Evolutionary conservation across 164 flowering plant species (phyloP).

Genomic region (Umbilicus rupestris): DNA sequence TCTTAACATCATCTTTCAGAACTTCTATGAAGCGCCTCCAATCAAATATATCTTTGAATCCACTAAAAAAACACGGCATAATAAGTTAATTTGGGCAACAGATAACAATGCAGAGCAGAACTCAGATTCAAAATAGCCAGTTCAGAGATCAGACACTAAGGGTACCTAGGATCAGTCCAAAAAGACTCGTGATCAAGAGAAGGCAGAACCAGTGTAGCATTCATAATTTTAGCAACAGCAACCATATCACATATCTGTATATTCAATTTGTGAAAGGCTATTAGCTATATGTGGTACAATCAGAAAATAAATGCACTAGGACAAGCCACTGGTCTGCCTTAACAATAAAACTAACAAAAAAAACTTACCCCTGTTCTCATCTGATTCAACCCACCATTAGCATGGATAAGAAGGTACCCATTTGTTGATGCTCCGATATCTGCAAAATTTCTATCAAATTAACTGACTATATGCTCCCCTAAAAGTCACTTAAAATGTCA

Average conservation of each 20-base stretch:
- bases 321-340: not conserved
- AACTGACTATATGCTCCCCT: not conserved
- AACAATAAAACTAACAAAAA: constrained; percentile 11
- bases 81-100: not conserved
- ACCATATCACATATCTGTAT: constrained; percentile 58
- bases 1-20: constrained; percentile 25
- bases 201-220: constrained; percentile 41
- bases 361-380: constrained; percentile 39
- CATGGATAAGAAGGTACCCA: constrained; percentile 30
- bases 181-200: constrained; percentile 35
- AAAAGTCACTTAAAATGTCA: not conserved
- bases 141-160: not conserved
- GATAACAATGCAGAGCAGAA: not conserved
- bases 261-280: not conserved
- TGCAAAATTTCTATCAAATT: not conserved
- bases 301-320: constrained; percentile 7
- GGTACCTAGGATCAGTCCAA: constrained; percentile 58
- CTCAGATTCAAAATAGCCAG: not conserved
- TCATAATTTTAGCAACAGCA: constrained; percentile 41
- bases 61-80: constrained; percentile 23
- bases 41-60: constrained; percentile 43
- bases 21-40: constrained; percentile 28
- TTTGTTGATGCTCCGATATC: constrained; percentile 18
- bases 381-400: constrained; percentile 55
- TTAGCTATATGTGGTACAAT: not conserved